Evolutionary conservation across 192 early-diverging fungal genomes (phyloP).

Genomic region (Umbelopsis sp.): DNA sequence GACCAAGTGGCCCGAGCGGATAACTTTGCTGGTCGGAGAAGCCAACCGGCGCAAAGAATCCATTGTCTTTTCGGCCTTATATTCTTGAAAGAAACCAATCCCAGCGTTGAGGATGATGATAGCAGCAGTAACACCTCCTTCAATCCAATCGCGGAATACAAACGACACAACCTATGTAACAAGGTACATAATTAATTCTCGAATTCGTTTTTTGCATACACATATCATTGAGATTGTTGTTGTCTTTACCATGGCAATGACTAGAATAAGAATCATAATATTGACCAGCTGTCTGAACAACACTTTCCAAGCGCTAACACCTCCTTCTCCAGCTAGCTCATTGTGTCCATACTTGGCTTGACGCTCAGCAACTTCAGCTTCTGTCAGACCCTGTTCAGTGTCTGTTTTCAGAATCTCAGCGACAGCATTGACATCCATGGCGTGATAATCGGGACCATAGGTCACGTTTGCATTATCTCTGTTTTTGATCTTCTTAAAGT

Average conservation of each 20-base stretch:
- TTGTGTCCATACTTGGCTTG: slow-evolving; percentile 55
- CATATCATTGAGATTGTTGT: background rate
- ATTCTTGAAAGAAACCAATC: slow-evolving; percentile 96
- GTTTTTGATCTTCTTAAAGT: slow-evolving; percentile 33
- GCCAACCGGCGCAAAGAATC: slow-evolving; percentile 89
- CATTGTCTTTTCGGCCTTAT: slow-evolving; percentile 92
- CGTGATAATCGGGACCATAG: slow-evolving; percentile 39
- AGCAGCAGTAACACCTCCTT: slow-evolving; percentile 76
- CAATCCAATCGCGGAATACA: slow-evolving; percentile 67
- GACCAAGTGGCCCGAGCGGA: slow-evolving; percentile 79
- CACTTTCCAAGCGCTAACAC: slow-evolving; percentile 65
- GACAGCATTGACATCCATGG: slow-evolving; percentile 36
- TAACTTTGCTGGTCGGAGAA: slow-evolving; percentile 83
- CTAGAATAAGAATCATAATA: slow-evolving; percentile 64
- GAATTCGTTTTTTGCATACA: no score
- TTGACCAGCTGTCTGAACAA: slow-evolving; percentile 68
- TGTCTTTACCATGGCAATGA: slow-evolving; percentile 57
- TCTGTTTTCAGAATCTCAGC: slow-evolving; percentile 34
- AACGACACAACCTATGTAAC: slow-evolving; percentile 55
- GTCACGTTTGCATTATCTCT: slow-evolving; percentile 1
- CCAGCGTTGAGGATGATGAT: slow-evolving; percentile 86
- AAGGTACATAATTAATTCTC: no score
- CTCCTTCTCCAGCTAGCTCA: slow-evolving; percentile 69
- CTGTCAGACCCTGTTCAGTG: slow-evolving; percentile 47
- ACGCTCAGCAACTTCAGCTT: slow-evolving; percentile 48